Base-by-base conservation (phyloP, 2,329 filamentous ascomycete genomes). In the Hypomyces rosellus region DNA sequence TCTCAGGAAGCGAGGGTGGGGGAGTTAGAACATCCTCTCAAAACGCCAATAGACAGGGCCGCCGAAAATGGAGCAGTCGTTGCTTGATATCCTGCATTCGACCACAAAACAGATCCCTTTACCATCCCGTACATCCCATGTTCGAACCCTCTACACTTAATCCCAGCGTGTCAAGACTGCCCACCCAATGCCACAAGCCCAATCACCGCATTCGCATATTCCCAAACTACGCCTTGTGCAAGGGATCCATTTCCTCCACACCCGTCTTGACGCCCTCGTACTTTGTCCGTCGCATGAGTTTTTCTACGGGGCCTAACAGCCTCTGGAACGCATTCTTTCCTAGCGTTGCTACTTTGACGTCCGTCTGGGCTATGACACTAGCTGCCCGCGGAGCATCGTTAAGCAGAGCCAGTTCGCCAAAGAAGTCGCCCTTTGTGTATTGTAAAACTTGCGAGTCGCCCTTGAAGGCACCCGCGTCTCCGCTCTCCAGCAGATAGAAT, bases 291-390 rank as follows among this genome's bases (percentile, higher is more conserved):
- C 93, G 80, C 88, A 99, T 89, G 65, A 97, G 95, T 54, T 89
- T 85, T 70, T 96, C 90, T 25, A 97, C 91, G 1, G 92, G 91
- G 2, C 93, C 93, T 34, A 99, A 75, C 61, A 99, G 74, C 59
- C 93, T 80, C 74, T 96, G 92, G 72, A 99, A 99, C 5, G 92
- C 93, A 61, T 89, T 89, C 71, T 96, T 95, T 58, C 90, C 90
- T 44, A 99, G 75, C 45, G 85, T 89, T 4, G 92, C 93, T 46
- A 97, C 89, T 74, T 96, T 97, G 65, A 95, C 87, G 55, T 96
- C 88, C 6, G 86, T 88, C 67, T 82, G 79, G 61, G 88, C 88
- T 43, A 95, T 75, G 47, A 99, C 84, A 59, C 87, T 95, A 46
- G 93, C 93, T 36, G 92, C 92, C 64, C 93, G 85, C 8, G 93